Evolutionary conservation across 805 yeast species (phyloP).

Genomic region (Sugiyamaella lignohabitans): DNA sequence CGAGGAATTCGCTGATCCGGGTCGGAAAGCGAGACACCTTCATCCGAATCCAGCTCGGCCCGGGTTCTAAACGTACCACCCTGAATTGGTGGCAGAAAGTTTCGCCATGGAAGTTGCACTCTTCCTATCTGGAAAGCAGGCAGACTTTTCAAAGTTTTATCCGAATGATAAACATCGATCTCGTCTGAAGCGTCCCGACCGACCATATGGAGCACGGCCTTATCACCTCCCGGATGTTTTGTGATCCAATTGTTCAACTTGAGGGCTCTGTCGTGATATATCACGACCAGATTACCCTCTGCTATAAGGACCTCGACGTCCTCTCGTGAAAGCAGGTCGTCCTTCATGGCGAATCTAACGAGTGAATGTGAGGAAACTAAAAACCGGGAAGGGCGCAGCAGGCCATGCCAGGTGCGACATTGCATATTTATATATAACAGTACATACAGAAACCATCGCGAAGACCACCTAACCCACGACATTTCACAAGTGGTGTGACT

Average conservation of each 20-base stretch:
- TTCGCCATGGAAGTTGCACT: slow-evolving; percentile 61
- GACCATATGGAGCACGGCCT: slow-evolving; percentile 73
- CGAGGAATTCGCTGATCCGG: neutral
- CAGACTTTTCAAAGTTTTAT: slow-evolving; percentile 48
- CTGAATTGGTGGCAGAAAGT: slow-evolving; percentile 81
- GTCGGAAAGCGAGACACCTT: slow-evolving; percentile 19
- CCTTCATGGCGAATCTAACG: neutral
- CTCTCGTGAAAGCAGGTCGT: slow-evolving; percentile 31
- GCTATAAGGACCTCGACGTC: slow-evolving; percentile 57
- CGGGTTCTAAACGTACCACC: slow-evolving; percentile 51
- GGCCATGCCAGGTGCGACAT: neutral
- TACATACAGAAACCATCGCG: neutral
- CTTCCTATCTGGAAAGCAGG: slow-evolving; percentile 57
- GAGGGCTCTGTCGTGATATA: slow-evolving; percentile 54
- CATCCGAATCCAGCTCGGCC: slow-evolving; percentile 25
- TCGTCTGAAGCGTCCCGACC: slow-evolving; percentile 91
- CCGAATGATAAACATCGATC: slow-evolving; percentile 59
- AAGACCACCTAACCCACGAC: too few species aligned
- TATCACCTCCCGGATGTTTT: slow-evolving; percentile 84
- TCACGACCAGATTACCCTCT: slow-evolving; percentile 62
- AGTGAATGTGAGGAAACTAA: neutral
- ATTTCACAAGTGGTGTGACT: too few species aligned
- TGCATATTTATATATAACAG: neutral
- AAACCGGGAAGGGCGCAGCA: neutral
- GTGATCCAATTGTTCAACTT: slow-evolving; percentile 65